These are phyloP conservation scores for Anaeromyces robustus DNA, from an alignment of 192 early-diverging fungal species.

Conservation along the genomic window DNA sequence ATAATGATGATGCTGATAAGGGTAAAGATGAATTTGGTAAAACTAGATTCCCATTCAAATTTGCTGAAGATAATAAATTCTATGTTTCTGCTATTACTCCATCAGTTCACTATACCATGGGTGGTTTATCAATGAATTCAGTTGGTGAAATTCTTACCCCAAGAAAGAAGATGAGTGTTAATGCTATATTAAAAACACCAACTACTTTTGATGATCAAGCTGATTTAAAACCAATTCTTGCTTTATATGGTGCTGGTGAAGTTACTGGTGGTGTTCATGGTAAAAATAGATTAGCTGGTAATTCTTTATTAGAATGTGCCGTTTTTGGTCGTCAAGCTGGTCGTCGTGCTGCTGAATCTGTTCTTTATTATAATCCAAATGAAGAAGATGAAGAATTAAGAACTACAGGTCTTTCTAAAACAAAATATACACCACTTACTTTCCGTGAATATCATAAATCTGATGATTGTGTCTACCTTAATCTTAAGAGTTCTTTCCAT, in stretches of 20 bases:
- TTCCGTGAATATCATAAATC: not conserved
- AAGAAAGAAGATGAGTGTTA: not conserved
- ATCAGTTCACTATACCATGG: slow-evolving; percentile 78
- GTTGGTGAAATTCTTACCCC: not conserved
- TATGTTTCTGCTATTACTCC: slow-evolving; percentile 61
- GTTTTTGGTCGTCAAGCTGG: slow-evolving; percentile 17
- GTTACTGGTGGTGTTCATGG: slow-evolving; percentile 21
- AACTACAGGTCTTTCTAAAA: not conserved
- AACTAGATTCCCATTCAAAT: not conserved
- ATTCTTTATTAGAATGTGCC: slow-evolving; percentile 24
- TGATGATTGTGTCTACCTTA: not conserved
- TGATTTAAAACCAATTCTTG: slow-evolving; percentile 3
- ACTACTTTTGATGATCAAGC: not conserved
- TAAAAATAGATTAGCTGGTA: slow-evolving; percentile 20
- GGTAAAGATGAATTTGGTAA: not conserved
- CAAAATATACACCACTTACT: not conserved
- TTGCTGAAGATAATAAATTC: not conserved
- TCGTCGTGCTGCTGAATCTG: not conserved
- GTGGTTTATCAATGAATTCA: slow-evolving; percentile 14
- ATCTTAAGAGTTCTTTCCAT: not conserved
- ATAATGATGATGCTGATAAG: not conserved
- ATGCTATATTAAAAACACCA: not conserved
- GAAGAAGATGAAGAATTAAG: not conserved
- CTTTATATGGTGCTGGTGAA: slow-evolving; percentile 21
- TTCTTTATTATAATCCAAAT: not conserved